Evolutionary conservation across 352 stramenopile genomes (phyloP).

Genomic region (Globisporangium cederbergense): DNA sequence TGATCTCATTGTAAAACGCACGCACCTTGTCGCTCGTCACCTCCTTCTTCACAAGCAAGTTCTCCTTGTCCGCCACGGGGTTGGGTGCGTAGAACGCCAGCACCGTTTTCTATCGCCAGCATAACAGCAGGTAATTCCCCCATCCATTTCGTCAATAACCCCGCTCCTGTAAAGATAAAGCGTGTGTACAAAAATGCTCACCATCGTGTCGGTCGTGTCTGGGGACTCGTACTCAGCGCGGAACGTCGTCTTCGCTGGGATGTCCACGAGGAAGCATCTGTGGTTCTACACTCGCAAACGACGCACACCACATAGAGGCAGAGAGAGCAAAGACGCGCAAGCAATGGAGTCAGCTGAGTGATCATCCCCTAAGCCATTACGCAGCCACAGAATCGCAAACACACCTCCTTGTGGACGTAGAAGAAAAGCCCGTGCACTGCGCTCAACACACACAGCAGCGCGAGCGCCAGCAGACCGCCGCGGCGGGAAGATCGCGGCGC

Average conservation of each 20-base stretch:
- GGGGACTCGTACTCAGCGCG: constrained; percentile 82
- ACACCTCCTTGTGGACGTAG: constrained; percentile 51
- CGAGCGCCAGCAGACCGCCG: constrained; percentile 18
- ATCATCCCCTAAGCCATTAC: neutral
- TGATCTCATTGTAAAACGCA: neutral
- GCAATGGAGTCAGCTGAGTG: neutral
- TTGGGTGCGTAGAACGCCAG: constrained; percentile 61
- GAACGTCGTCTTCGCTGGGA: constrained; percentile 73
- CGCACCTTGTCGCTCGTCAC: constrained; percentile 50
- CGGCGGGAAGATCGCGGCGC: constrained; percentile 2
- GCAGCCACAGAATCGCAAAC: neutral
- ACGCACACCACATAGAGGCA: neutral
- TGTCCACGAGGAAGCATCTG: constrained; percentile 77
- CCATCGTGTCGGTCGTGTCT: constrained; percentile 77
- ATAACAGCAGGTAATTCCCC: neutral
- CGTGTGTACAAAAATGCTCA: constrained; percentile 9
- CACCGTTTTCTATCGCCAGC: constrained; percentile 43
- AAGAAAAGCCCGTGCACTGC: constrained; percentile 51
- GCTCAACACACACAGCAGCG: constrained; percentile 22
- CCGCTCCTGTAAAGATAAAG: too few species aligned
- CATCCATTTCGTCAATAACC: neutral
- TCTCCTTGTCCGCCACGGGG: constrained; percentile 31
- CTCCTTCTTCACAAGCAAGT: constrained; percentile 56
- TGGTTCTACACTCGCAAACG: neutral
- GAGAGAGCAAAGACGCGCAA: neutral